Evolutionary conservation across 192 early-diverging fungal genomes (phyloP).

Genomic region (Mortierella claussenii): DNA sequence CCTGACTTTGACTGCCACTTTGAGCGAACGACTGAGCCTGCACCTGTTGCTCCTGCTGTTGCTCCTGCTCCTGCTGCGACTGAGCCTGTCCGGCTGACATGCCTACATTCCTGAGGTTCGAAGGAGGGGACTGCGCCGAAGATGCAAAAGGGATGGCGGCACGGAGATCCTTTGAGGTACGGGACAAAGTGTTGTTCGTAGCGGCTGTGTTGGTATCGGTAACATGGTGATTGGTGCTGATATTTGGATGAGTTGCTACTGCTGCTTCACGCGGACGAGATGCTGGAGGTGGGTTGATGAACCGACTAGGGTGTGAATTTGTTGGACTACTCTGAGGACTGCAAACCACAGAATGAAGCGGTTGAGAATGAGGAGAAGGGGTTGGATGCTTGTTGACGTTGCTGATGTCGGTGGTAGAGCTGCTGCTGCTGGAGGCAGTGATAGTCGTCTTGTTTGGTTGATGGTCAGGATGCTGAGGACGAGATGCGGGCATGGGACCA

Average conservation of each 20-base stretch:
- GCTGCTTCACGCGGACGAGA: conserved; percentile 6
- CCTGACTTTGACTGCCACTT: conserved; percentile 4
- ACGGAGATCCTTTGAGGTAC: not conserved
- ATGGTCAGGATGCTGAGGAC: conserved; percentile 24
- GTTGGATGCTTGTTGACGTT: too few species aligned
- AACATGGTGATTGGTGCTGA: conserved; percentile 13
- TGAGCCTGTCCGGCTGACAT: conserved; percentile 4
- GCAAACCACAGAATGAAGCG: conserved; percentile 27
- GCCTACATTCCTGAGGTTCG: conserved; percentile 21
- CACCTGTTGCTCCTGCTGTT: not conserved
- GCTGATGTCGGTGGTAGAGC: too few species aligned
- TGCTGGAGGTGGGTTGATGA: conserved; percentile 8
- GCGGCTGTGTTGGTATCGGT: conserved; percentile 14
- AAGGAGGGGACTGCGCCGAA: not conserved
- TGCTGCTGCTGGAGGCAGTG: too few species aligned
- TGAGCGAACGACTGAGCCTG: not conserved
- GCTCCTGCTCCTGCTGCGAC: not conserved
- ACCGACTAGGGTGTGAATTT: conserved; percentile 21
- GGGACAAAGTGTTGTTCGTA: not conserved
- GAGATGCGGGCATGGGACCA: conserved; percentile 41
- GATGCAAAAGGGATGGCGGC: conserved; percentile 1
- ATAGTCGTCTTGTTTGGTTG: conserved; percentile 19
- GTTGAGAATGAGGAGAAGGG: not conserved
- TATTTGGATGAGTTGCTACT: too few species aligned
- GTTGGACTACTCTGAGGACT: conserved; percentile 43